phyloP scores from a whole-genome alignment of 345 rosid species.

The Murraya paniculata region DNA sequence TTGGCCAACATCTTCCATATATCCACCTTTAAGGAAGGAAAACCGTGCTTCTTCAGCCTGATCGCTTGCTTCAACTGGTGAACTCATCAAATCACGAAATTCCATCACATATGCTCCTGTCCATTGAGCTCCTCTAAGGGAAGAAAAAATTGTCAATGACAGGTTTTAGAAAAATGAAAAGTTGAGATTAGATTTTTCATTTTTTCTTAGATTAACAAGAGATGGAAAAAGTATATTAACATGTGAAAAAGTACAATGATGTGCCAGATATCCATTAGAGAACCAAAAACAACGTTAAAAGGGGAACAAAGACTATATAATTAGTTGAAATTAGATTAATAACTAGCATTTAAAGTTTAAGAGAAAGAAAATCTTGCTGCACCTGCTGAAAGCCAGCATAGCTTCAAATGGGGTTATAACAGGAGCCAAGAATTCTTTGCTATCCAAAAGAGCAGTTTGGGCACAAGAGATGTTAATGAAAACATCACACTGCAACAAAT shows the following conservation, averaged over 20 bases:
- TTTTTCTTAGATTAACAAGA: not conserved
- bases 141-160: not conserved
- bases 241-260: not conserved
- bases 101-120: conserved; percentile 83
- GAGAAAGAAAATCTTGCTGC: conserved; percentile 1
- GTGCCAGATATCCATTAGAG: not conserved
- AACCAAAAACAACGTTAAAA: not conserved
- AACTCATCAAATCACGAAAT: conserved; percentile 63
- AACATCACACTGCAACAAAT: conserved; percentile 66
- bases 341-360: not conserved
- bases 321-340: not conserved
- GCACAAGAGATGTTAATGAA: conserved; percentile 84
- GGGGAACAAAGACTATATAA: not conserved
- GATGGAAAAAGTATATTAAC: not conserved
- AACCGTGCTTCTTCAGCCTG: conserved; percentile 80
- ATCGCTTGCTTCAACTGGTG: conserved; percentile 33
- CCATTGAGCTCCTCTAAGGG: conserved; percentile 78
- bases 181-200: not conserved
- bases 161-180: not conserved
- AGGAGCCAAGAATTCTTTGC: conserved; percentile 88
- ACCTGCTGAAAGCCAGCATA: conserved; percentile 85
- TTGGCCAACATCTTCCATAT: conserved; percentile 57
- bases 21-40: conserved; percentile 80
- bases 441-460: conserved; percentile 89
- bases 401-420: conserved; percentile 95